Evolutionary conservation across 352 stramenopile genomes (phyloP), one percentile per base, ranked within the genome.

Genomic region (Blastocystis sp.): DNA sequence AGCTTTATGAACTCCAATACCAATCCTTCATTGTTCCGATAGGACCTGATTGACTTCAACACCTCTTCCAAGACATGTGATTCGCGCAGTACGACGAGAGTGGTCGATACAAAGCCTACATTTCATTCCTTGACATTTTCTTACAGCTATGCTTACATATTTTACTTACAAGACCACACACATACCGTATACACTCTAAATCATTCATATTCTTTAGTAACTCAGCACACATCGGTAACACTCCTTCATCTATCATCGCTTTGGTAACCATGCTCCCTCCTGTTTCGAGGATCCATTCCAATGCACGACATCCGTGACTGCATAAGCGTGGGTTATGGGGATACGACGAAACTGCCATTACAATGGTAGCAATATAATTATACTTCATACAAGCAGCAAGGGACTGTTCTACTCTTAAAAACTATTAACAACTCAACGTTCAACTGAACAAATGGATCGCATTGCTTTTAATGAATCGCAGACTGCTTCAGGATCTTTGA

Each of bases 241-340:
- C 51, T 9, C 37, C 51, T 35, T 84, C 73, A 30, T 66, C 73
- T 19, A 84, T 22, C 56, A 84, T 62, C 1, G 30, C 7, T 27
- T 60, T 33, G 11, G 51, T 51, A 13, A 66, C n/a, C 42, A n/a
- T 35, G 2, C 1, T 0, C 4, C 27, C 53, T 22, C 51, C 51
- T 0, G 48, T 30, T 24, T 84, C 51, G 4, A 66, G 13, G 15
- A 84, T 37, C 73, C 73, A 84, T n/a, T 68, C n/a, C 17, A 84
- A 35, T 9, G 73, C 24, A 27, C 53, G 48, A 30, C 58, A 42
- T 1, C 73, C 73, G 33, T 66, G 42, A 1, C 4, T 22, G 42
- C n/a, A 30, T 15, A 84, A 53, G 48, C 35, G 15, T 22, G 44
- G 42, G 22, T 68, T 37, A 24, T 44, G n/a, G 1, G 73, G 73